These are phyloP conservation scores for Multifurca ochricompacta DNA, from an alignment of 768 basidiomycete species.

Conservation along the genomic window DNA sequence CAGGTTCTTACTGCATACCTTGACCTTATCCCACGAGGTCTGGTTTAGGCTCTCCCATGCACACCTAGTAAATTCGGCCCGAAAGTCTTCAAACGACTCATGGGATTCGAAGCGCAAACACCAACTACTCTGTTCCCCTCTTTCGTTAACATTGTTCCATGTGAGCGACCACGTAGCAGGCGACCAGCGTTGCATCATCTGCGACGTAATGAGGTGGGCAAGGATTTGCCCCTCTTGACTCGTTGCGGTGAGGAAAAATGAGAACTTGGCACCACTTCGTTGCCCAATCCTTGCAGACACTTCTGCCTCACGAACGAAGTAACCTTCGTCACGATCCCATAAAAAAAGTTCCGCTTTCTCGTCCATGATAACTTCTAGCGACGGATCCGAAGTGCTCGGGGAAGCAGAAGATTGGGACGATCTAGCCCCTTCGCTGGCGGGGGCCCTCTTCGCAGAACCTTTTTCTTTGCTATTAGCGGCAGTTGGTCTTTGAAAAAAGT, in stretches of 20 bases:
- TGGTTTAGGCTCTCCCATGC: conserved; percentile 79
- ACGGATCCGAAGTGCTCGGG: conserved; percentile 13
- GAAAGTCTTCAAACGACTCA: conserved; percentile 53
- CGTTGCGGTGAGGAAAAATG: conserved; percentile 53
- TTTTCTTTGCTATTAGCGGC: conserved; percentile 12
- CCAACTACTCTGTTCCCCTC: conserved; percentile 64
- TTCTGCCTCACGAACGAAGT: conserved; percentile 44
- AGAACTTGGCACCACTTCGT: conserved; percentile 37
- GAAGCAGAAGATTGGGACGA: conserved; percentile 9
- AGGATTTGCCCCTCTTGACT: conserved; percentile 43
- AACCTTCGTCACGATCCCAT: conserved; percentile 47
- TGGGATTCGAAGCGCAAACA: conserved; percentile 58
- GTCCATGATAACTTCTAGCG: conserved; percentile 26
- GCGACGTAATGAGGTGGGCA: conserved; percentile 52
- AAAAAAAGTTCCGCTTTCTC: conserved; percentile 51
- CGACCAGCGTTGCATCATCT: conserved; percentile 70
- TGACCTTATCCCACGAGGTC: conserved; percentile 69
- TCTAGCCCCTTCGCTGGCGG: conserved; percentile 1
- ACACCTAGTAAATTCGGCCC: conserved; percentile 55
- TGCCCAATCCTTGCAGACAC: conserved; percentile 41
- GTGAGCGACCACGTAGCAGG: conserved; percentile 64
- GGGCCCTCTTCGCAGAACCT: conserved; percentile 23
- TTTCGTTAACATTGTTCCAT: conserved; percentile 71
- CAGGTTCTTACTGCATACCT: conserved; percentile 38
- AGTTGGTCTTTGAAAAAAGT: conserved; percentile 11